Evolutionary conservation across 371 early-diverging fungal genomes (phyloP), one percentile per base, ranked within the genome.

Genomic region (Syncephalastrum racemosum): DNA sequence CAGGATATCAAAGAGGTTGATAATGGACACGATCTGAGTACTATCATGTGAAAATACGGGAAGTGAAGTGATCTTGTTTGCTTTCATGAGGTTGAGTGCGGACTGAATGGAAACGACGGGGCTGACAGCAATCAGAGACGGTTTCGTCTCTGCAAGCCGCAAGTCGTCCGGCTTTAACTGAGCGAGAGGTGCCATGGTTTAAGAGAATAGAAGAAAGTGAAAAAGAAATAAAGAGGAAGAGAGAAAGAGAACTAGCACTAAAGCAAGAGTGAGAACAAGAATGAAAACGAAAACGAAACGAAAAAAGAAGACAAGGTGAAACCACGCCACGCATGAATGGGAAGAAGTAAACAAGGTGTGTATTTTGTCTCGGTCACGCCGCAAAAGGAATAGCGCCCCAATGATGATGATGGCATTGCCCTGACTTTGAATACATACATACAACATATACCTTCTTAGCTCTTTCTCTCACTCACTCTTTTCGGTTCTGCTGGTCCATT

Each of bases 31-130:
- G 1, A 85, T 68, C 19, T 71, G 70, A 1, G 80, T 73, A 40
- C 75, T 64, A 47, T 71, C 67, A 59, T 83, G 83, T 40, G 82
- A 81, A 53, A 79, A 80, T 4, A 85, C 65, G 3, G 86, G 83
- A n/a, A 85, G 58, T 7, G 82, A 82, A 7, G 80, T 73, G 24
- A 85, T 80, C 49, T 72, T 73, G 59, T 80, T 65, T 12, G 43
- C 58, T 3, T 70, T 60, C 70, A 81, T 67, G n/a, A 68, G 51
- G 18, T 56, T 62, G n/a, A 84, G 59, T 0, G 80, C 82, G 12
- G 81, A 67, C 41, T 71, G 70, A 22, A 84, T 74, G 27, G 77
- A 74, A 4, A 75, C 74, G 24, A 65, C 67, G 0, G 84, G 81
- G 20, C 71, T 71, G 22, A 75, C 81, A 4, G 74, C 84, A 48